Evolutionary conservation across 2,329 filamentous ascomycete species (phyloP), one percentile per base, ranked within the genome.

Genomic region (Phaeoacremonium minimum): DNA sequence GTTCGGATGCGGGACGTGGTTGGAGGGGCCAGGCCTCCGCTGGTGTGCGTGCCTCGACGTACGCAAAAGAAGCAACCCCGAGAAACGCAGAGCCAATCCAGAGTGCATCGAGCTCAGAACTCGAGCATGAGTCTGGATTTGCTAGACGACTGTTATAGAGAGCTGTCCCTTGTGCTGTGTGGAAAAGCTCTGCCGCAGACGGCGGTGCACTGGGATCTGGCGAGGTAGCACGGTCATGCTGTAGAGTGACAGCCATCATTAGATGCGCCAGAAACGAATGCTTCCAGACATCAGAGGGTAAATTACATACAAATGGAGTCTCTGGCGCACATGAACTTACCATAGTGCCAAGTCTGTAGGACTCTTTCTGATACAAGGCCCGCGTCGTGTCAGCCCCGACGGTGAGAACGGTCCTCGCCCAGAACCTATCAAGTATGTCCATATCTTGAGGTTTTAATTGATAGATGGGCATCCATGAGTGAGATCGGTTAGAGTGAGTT

Each of bases 21-120:
- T 63, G 69, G 2, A 83, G 55, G 1, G 79, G 79, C 78, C 78
- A 84, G 3, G 71, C 62, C 37, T 72, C 52, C 33, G 67, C 53
- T 0, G 72, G 58, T 1, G 57, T 55, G 1, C 48, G 41, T 1
- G 60, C 57, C 19, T 72, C 66, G 15, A 73, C 51, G 16, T 62
- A 61, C 20, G 64, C 64, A 40, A 74, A 67, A 7, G 66, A 55
- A 1, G 66, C 58, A 15, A 63, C 57, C 7, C 71, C 65, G 4
- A 77, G 57, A 4, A 76, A 50, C 2, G 64, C 61, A 3, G 68
- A 64, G 1, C 64, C 63, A 1, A 67, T 62, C 71, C 69, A 69
- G 30, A 70, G 51, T 4, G 63, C 55, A 41, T 78, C 73, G 7
- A 64, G 65, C 30, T 69, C 62, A 4, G 50, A 42, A 1, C 57